phyloP scores from a whole-genome alignment of 495 filamentous ascomycete species.

The Cercophora scortea region DNA sequence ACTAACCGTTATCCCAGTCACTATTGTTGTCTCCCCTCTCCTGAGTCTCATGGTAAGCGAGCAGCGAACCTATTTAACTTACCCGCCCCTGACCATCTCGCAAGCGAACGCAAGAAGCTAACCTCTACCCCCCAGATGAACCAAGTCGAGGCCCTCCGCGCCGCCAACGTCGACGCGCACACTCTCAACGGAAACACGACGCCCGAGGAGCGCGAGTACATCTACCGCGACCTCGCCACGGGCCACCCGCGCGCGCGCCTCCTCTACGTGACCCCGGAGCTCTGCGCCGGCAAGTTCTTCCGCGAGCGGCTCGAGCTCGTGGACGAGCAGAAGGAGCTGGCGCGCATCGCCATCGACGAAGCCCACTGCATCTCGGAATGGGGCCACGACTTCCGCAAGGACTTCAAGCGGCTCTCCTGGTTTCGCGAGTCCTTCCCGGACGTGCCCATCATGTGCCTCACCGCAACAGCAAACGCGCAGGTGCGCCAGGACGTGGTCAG shows the following conservation, averaged over 20 bases:
- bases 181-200: slow-evolving; percentile 81
- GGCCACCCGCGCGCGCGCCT: slow-evolving; percentile 80
- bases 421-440: slow-evolving; percentile 73
- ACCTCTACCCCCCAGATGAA: slow-evolving; percentile 54
- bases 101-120: not conserved
- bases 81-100: not conserved
- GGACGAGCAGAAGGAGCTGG: slow-evolving; percentile 73
- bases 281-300: slow-evolving; percentile 72
- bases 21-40: slow-evolving; percentile 84
- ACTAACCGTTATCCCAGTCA: slow-evolving; percentile 49
- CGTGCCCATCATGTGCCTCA: slow-evolving; percentile 84
- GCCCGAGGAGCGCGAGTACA: slow-evolving; percentile 51
- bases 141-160: slow-evolving; percentile 74
- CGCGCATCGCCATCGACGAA: slow-evolving; percentile 84
- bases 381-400: slow-evolving; percentile 95
- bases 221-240: slow-evolving; percentile 72
- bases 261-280: slow-evolving; percentile 89
- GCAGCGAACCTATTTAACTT: not conserved
- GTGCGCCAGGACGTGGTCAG: slow-evolving; percentile 74
- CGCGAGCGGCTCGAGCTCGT: slow-evolving; percentile 64
- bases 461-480: slow-evolving; percentile 76
- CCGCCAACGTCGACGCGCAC: slow-evolving; percentile 67
- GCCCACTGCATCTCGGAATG: slow-evolving; percentile 97
- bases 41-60: slow-evolving; percentile 85
- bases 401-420: slow-evolving; percentile 82